A percentile compares a stretch with the other conserved stretches of the same genome.
Evolutionary conservation across 306 rosid genomes (phyloP).

Genomic region (Ziziphus jujuba): DNA sequence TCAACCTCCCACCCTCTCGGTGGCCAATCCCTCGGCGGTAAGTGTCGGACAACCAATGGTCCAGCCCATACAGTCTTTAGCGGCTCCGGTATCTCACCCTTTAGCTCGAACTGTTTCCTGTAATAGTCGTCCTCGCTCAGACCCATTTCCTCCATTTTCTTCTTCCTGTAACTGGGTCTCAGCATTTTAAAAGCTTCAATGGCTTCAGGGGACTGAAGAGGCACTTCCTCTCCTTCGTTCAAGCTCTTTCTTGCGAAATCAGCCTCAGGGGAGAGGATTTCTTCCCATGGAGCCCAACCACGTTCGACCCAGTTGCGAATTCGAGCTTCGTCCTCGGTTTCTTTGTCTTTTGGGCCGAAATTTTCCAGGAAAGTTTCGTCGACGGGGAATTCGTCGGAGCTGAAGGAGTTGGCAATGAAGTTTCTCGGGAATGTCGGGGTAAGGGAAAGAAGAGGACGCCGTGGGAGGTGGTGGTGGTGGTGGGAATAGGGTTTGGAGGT

Average conservation of each 20-base stretch:
- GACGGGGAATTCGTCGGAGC: slow-evolving; percentile 95
- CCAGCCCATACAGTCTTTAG: slow-evolving; percentile 62
- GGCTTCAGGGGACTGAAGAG: slow-evolving; percentile 82
- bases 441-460: slow-evolving; percentile 32
- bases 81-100: slow-evolving; percentile 74
- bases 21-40: slow-evolving; percentile 98
- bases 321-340: slow-evolving; percentile 88
- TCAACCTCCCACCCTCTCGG: slow-evolving; percentile 94
- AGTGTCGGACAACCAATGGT: slow-evolving; percentile 57
- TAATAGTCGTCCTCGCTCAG: slow-evolving; percentile 74
- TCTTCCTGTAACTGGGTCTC: slow-evolving; percentile 63
- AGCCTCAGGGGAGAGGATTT: slow-evolving; percentile 80
- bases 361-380: slow-evolving; percentile 69
- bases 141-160: slow-evolving; percentile 80
- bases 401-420: slow-evolving; percentile 37
- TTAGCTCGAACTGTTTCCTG: slow-evolving; percentile 67
- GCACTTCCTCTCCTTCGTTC: slow-evolving; percentile 90
- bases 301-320: slow-evolving; percentile 85
- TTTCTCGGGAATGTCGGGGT: neutral
- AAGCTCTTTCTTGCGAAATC: slow-evolving; percentile 82
- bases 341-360: slow-evolving; percentile 60
- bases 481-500: slow-evolving; percentile 16
- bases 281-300: slow-evolving; percentile 99
- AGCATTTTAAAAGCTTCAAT: slow-evolving; percentile 91
- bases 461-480: slow-evolving; percentile 19